A percentile compares a stretch with the other conserved stretches of the same genome.
Evolutionary conservation across 2,329 filamentous ascomycete species (phyloP).

Genomic region (Aspergillus puulaauensis): DNA sequence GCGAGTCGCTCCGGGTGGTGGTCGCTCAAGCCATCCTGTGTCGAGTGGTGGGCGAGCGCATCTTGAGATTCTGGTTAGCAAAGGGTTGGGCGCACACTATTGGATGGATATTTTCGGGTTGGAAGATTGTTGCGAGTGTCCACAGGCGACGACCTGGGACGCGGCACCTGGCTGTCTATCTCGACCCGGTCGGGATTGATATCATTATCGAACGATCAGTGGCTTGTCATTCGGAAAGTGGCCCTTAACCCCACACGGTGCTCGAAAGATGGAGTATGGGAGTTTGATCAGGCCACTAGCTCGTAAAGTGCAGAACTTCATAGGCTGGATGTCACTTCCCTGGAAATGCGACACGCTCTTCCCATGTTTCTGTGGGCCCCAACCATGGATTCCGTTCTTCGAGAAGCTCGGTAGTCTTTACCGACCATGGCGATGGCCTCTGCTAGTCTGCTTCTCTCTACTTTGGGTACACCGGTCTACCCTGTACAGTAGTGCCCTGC

Average conservation of each 20-base stretch:
- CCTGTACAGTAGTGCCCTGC: neutral
- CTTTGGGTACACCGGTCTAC: neutral
- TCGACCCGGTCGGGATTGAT: neutral
- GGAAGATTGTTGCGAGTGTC: neutral
- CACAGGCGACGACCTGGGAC: neutral
- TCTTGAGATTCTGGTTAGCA: neutral
- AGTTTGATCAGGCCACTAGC: neutral
- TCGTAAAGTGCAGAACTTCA: neutral
- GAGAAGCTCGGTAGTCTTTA: neutral
- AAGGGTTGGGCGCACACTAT: neutral
- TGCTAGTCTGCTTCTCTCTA: no score
- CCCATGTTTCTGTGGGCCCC: neutral
- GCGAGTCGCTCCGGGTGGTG: slow-evolving; percentile 1
- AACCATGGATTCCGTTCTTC: neutral
- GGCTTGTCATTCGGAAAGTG: neutral
- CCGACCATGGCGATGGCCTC: neutral
- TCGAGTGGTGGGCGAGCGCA: neutral
- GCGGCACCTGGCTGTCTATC: neutral
- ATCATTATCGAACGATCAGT: neutral
- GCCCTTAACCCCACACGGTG: neutral
- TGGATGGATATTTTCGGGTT: neutral
- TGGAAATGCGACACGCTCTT: neutral
- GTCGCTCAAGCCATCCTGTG: neutral
- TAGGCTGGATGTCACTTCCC: slow-evolving; percentile 4
- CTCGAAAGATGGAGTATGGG: neutral